These are phyloP conservation scores for Silybum marianum DNA, from an alignment of 129 eudicot genomes.

Conservation along the genomic window DNA sequence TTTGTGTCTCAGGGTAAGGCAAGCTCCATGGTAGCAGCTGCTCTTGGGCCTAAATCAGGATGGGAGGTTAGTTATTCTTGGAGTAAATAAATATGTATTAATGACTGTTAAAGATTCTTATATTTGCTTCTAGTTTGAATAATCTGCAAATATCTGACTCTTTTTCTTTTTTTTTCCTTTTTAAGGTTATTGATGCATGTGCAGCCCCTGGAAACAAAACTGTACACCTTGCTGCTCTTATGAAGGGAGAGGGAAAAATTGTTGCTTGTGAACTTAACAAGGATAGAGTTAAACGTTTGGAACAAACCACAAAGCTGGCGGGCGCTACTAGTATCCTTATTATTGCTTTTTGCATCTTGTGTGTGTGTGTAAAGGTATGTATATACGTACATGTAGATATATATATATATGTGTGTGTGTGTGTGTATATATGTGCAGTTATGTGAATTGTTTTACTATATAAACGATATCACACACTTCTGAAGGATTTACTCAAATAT, in stretches of 20 bases:
- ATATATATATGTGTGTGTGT: neutral
- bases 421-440: neutral
- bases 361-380: neutral
- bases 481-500: no score
- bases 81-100: neutral
- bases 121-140: neutral
- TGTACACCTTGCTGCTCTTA: conserved; percentile 83
- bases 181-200: conserved; percentile 96
- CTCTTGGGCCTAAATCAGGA: conserved; percentile 84
- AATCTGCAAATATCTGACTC: neutral
- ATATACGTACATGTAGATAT: neutral
- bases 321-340: conserved; percentile 94
- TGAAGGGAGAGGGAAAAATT: conserved; percentile 82
- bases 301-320: conserved; percentile 56
- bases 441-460: neutral
- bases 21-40: conserved; percentile 96
- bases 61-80: conserved; percentile 72
- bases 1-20: conserved; percentile 68
- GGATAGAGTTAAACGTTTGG: conserved; percentile 69
- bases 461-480: neutral
- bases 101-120: neutral
- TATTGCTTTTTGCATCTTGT: conserved; percentile 12
- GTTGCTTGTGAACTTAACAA: conserved; percentile 87
- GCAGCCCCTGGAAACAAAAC: conserved; percentile 99
- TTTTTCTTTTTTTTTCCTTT: conserved; percentile 6